Conservation (phyloP, 768 basidiomycete species). For the Suillus placidus region DNA sequence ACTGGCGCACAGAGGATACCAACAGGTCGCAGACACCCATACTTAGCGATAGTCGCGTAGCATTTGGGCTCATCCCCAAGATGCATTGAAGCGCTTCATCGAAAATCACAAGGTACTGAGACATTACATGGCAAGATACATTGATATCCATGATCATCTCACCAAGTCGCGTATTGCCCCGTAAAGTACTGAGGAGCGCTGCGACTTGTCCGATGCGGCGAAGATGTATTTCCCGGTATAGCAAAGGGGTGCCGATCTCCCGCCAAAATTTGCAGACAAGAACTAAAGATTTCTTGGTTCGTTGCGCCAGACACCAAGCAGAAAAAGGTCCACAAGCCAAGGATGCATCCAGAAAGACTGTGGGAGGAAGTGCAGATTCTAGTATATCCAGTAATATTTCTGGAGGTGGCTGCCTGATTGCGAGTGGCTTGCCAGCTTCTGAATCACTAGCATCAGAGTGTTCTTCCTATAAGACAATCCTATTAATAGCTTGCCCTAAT, state of each 20-base stretch:
- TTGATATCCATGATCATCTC: conserved; percentile 18
- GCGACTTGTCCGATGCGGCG: conserved; percentile 26
- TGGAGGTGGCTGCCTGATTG: conserved; percentile 16
- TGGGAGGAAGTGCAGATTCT: conserved; percentile 25
- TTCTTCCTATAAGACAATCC: neutral
- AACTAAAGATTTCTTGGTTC: conserved; percentile 23
- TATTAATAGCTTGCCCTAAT: too few species aligned
- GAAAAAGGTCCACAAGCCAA: conserved; percentile 20
- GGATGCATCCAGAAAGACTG: conserved; percentile 22
- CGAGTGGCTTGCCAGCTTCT: neutral
- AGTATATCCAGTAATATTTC: conserved; percentile 32
- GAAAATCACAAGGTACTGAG: neutral
- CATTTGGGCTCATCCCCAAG: conserved; percentile 1
- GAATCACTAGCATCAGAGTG: neutral
- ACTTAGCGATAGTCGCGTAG: neutral
- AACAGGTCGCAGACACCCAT: neutral
- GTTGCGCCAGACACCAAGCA: conserved; percentile 25
- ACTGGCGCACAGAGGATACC: neutral
- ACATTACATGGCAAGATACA: conserved; percentile 15
- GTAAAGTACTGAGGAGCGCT: conserved; percentile 23
- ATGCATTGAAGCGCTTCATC: neutral
- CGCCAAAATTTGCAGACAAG: conserved; percentile 34
- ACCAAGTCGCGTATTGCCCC: conserved; percentile 11
- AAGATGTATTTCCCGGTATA: conserved; percentile 32
- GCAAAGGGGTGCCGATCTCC: conserved; percentile 22